Conservation (phyloP, 2,329 filamentous ascomycete genomes). For the Nigrospora sphaerica region DNA sequence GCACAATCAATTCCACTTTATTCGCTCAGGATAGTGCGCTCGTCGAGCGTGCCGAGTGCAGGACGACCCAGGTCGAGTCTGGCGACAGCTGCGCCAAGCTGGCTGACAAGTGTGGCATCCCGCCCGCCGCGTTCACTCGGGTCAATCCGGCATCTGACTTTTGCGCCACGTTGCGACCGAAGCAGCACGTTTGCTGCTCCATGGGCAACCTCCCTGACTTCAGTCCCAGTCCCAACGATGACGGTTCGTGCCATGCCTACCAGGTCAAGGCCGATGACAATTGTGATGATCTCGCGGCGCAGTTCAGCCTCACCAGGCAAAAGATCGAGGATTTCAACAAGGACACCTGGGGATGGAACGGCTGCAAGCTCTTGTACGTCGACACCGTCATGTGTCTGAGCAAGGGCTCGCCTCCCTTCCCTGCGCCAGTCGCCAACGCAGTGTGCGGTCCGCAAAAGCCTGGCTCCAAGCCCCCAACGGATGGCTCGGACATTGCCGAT, state of each 20-base stretch:
- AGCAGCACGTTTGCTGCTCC: constrained; percentile 29
- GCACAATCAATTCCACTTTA: neutral
- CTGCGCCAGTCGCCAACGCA: constrained; percentile 9
- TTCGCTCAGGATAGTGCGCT: neutral
- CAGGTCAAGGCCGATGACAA: constrained; percentile 20
- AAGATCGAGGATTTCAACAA: constrained; percentile 13
- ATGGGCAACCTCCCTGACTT: constrained; percentile 24
- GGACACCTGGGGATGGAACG: constrained; percentile 13
- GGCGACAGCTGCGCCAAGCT: constrained; percentile 17
- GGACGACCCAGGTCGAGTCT: neutral
- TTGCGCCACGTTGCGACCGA: constrained; percentile 23
- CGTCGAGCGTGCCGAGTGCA: neutral
- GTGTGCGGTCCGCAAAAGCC: constrained; percentile 9
- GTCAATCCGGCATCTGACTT: constrained; percentile 15
- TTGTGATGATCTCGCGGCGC: constrained; percentile 22
- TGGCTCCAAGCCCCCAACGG: constrained; percentile 1
- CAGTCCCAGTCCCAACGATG: constrained; percentile 21
- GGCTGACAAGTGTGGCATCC: constrained; percentile 16
- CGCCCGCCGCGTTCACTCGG: constrained; percentile 12
- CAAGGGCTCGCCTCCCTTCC: constrained; percentile 11
- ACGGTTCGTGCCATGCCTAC: constrained; percentile 28
- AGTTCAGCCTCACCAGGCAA: constrained; percentile 8
- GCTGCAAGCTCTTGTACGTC: constrained; percentile 6
- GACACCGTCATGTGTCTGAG: constrained; percentile 15
- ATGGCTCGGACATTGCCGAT: neutral